Percentiles rank a stretch among this genome's conserved stretches.
These are phyloP conservation scores for Leishmania tropica DNA, from an alignment of 208 protist species.

Conservation along the genomic window DNA sequence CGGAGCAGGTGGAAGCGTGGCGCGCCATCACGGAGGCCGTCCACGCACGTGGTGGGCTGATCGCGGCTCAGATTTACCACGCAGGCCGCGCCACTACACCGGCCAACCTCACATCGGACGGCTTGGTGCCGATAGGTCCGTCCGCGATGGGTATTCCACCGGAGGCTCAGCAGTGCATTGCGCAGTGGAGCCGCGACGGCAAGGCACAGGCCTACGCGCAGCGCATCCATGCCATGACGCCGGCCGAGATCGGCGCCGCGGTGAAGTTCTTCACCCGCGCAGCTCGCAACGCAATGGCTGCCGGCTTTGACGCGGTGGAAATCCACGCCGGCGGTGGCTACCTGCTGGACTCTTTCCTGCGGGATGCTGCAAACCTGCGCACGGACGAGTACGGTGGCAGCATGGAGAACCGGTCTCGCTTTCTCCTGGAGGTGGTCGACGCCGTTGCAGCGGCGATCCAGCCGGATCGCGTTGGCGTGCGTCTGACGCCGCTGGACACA, in stretches of 20 bases:
- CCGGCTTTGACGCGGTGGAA: conserved; percentile 92
- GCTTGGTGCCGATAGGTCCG: conserved; percentile 12
- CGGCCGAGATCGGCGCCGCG: conserved; percentile 55
- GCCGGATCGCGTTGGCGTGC: conserved; percentile 49
- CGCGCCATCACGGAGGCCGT: conserved; percentile 60
- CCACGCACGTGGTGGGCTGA: conserved; percentile 52
- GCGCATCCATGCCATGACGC: conserved; percentile 43
- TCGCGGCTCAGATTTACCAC: conserved; percentile 61
- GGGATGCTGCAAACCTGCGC: conserved; percentile 59
- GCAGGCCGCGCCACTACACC: conserved; percentile 41
- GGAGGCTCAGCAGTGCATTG: conserved; percentile 10
- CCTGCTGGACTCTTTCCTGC: conserved; percentile 86
- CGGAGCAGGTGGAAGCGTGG: conserved; percentile 61
- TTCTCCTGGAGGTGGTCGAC: conserved; percentile 78
- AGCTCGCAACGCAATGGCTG: conserved; percentile 60
- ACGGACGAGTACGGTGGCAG: conserved; percentile 90
- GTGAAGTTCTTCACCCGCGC: conserved; percentile 63
- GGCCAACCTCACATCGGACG: conserved; percentile 23
- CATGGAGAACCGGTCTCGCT: conserved; percentile 70
- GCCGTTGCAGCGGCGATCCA: conserved; percentile 44
- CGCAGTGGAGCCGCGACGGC: conserved; percentile 20
- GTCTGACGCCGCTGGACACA: conserved; percentile 65
- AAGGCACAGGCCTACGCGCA: conserved; percentile 32
- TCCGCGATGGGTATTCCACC: conserved; percentile 15
- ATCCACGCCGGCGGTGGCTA: conserved; percentile 93